Base-by-base conservation (phyloP, 129 eudicot species). In the Centrapalus pauciflorus region DNA sequence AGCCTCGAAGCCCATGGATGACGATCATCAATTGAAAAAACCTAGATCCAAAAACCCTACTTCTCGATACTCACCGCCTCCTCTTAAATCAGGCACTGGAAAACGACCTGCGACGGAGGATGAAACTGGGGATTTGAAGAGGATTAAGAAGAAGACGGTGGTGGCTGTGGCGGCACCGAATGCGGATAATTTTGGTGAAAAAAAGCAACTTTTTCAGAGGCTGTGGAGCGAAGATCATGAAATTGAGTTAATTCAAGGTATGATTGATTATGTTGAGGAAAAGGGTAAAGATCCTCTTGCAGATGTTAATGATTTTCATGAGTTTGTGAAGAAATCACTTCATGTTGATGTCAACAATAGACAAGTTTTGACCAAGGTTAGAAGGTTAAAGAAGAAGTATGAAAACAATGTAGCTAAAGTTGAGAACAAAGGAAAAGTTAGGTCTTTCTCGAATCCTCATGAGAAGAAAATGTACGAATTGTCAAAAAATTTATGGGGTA, bases 221-320 rank as follows among this genome's bases (percentile, higher is more conserved):
- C 29, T 90, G n/a, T 90, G 88, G 90, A 90, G 97, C 29, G 95
- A 77, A 45, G 90, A 84, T 0, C 86, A 83, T 25, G 95, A 86
- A 67, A 73, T 90, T 66, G 95, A 34, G 73, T 58, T 90, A 8
- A 58, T 90, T 40, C 64, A 86, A 61, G 97, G 95, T 29, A 79
- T 90, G 81, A 69, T 77, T 11, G 80, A 80, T 21, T 90, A 78
- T 40, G 40, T 26, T 28, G 55, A 51, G 4, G 73, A 81, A 26
- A 86, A 79, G 20, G 84, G 82, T 12, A 33, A 79, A 3, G 87
- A 81, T 30, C 97, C 90, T 0, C 19, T 72, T 27, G 62, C 79
- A 11, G 87, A 86, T 43, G 32, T 79, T 35, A 64, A 68, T 56
- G 91, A 33, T 8, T 90, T 90, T 52, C 79, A 60, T 29, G 90